phyloP scores from a whole-genome alignment of 2,329 filamentous ascomycete genomes.

The Chaetomiaceae sp. region DNA sequence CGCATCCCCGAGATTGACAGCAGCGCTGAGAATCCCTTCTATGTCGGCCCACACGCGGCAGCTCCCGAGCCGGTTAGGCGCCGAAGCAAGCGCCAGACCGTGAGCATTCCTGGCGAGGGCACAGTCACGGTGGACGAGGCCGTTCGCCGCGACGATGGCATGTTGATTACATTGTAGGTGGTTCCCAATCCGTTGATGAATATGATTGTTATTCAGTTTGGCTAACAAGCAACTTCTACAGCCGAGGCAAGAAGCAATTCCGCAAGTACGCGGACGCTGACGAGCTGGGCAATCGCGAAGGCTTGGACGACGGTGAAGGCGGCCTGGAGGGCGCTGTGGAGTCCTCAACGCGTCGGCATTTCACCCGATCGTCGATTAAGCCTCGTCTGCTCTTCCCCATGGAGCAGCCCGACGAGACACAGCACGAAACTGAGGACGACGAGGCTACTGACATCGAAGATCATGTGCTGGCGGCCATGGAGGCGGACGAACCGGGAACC shows the following conservation, averaged over 20 bases:
- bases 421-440: constrained; percentile 44
- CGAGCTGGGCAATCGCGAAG: constrained; percentile 32
- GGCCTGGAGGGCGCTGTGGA: constrained; percentile 31
- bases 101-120: constrained; percentile 52
- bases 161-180: constrained; percentile 73
- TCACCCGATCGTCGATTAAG: constrained; percentile 64
- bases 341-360: constrained; percentile 34
- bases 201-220: not conserved
- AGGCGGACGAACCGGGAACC: constrained; percentile 29
- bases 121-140: constrained; percentile 56
- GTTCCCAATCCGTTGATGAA: not conserved
- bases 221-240: constrained; percentile 29
- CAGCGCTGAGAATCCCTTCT: constrained; percentile 68
- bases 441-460: constrained; percentile 59
- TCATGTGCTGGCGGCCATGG: constrained; percentile 29
- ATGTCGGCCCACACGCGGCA: constrained; percentile 39
- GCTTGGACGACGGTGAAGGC: constrained; percentile 29
- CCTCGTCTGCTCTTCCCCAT: constrained; percentile 65
- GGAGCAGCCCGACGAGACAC: constrained; percentile 38
- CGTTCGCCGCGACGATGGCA: constrained; percentile 60
- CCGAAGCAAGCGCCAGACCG: constrained; percentile 49
- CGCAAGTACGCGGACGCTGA: constrained; percentile 52
- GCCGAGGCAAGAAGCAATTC: constrained; percentile 74
- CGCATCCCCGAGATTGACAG: constrained; percentile 62
- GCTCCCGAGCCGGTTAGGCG: constrained; percentile 40